Evolutionary conservation across 805 yeast genomes (phyloP), one percentile per base, ranked within the genome.

Genomic region (Barnettozyma populi): DNA sequence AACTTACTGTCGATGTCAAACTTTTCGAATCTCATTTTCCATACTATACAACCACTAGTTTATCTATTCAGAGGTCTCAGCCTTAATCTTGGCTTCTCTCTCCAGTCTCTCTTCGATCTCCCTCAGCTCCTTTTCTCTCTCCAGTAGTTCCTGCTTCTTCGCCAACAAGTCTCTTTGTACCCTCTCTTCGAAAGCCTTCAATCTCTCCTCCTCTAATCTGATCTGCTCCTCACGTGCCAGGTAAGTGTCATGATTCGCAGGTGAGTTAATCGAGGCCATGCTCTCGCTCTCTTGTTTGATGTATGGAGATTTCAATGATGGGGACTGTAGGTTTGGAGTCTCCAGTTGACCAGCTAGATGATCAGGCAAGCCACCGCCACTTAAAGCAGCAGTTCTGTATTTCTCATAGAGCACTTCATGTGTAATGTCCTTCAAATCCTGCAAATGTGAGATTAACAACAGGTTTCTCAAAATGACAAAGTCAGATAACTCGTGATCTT

Each of bases 381-480:
- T 80, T 53, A 86, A 75, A 16, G 90, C 90, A 60, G 82, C 89
- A 9, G 96, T 86, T 75, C 97, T 83, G 68, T 90, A 90, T 62
- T 82, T 83, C 66, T 90, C 97, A 66, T 90, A 90, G 53, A 90
- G 71, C 36, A 82, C 76, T 63, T 89, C 96, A 64, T 86, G 95
- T 7, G 97, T 90, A 60, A 79, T 75, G 59, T 90, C 97, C 68
- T 88, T 88, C 66, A 90, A 80, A 62, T 90, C 97, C 63, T 83
- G 83, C 66, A 90, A 75, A 68, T 89, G 96, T 16, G 94, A 82
- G 59, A 86, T 84, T 60, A 90, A 76, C 50, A 90, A 70, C 4
- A 90, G 79, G 60, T 87, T 88, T 64, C 90, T 82, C 65, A 90
- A 74, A 37, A 86, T 77, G 39, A 87, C 78, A 63, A 90, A 86